Conservation (phyloP, 2,329 filamentous ascomycete genomes). For the Amylocarpus encephaloides region DNA sequence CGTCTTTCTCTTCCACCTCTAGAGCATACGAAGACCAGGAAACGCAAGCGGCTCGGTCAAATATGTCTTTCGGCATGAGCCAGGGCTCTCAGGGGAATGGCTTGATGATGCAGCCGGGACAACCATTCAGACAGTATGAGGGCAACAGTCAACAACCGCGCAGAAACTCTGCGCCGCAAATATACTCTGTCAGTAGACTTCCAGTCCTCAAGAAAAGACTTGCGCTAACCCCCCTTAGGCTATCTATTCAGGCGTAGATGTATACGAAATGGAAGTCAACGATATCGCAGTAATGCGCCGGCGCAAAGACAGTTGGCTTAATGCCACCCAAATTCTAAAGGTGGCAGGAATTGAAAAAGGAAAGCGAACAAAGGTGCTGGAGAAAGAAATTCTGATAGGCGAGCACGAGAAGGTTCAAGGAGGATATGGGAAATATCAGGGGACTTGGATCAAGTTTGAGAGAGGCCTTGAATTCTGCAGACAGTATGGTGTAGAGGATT, state of each 20-base stretch:
- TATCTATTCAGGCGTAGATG: constrained; percentile 89
- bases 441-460: constrained; percentile 95
- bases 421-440: constrained; percentile 97
- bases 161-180: constrained; percentile 40
- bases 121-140: constrained; percentile 28
- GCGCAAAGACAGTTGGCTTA: constrained; percentile 90
- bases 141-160: constrained; percentile 20
- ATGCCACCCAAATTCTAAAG: constrained; percentile 97
- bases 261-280: constrained; percentile 98
- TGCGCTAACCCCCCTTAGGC: constrained; percentile 45
- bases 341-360: constrained; percentile 96
- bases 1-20: constrained; percentile 16
- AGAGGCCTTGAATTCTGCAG: constrained; percentile 88
- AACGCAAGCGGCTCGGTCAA: constrained; percentile 11
- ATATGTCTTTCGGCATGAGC: constrained; percentile 33
- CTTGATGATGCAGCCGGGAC: constrained; percentile 30
- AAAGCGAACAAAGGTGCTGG: constrained; percentile 92
- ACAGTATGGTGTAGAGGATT: constrained; percentile 69
- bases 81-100: constrained; percentile 29
- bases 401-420: constrained; percentile 98
- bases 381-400: constrained; percentile 94
- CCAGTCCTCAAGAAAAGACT: not conserved
- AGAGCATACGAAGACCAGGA: constrained; percentile 23
- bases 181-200: constrained; percentile 50
- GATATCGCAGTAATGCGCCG: constrained; percentile 91